These are phyloP conservation scores for Moesziomyces globuligerus DNA, from an alignment of 1,284 basidiomycete genomes.

Conservation along the genomic window DNA sequence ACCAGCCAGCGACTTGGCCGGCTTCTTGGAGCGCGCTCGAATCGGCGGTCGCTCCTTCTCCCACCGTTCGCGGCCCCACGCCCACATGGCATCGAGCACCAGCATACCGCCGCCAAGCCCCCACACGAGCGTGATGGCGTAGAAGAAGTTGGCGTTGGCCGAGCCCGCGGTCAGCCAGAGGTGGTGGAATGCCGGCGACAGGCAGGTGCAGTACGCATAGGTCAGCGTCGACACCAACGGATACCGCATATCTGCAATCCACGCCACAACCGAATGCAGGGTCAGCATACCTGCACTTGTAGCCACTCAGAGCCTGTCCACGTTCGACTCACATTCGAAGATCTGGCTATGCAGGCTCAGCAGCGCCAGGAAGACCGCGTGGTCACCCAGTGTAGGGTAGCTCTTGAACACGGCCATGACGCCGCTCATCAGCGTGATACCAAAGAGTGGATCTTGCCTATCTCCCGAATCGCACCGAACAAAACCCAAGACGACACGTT, in stretches of 20 bases:
- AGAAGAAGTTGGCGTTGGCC: conserved; percentile 98
- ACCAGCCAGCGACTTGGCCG: conserved; percentile 2
- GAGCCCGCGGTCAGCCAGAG: conserved; percentile 91
- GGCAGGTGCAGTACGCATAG: conserved; percentile 83
- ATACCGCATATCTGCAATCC: conserved; percentile 78
- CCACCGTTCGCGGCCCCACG: conserved; percentile 68
- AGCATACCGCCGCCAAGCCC: conserved; percentile 86
- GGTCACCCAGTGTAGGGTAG: conserved; percentile 89
- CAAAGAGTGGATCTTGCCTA: conserved; percentile 83
- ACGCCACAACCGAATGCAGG: not conserved
- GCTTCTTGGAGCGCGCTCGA: conserved; percentile 4
- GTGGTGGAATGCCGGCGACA: conserved; percentile 90
- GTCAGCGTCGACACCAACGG: conserved; percentile 86
- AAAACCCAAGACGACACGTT: no score
- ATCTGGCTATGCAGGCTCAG: conserved; percentile 84
- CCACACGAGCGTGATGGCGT: conserved; percentile 92
- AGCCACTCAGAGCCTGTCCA: not conserved
- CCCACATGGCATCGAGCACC: conserved; percentile 82
- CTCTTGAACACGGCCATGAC: conserved; percentile 87
- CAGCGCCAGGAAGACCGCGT: conserved; percentile 84
- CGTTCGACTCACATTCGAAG: conserved; percentile 76
- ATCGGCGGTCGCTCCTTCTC: conserved; percentile 49
- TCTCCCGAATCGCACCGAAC: conserved; percentile 60
- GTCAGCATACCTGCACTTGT: conserved; percentile 24
- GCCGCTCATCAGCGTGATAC: conserved; percentile 79